Base-by-base conservation (phyloP, 2,329 filamentous ascomycete genomes). In the Coniochaeta sp. region DNA sequence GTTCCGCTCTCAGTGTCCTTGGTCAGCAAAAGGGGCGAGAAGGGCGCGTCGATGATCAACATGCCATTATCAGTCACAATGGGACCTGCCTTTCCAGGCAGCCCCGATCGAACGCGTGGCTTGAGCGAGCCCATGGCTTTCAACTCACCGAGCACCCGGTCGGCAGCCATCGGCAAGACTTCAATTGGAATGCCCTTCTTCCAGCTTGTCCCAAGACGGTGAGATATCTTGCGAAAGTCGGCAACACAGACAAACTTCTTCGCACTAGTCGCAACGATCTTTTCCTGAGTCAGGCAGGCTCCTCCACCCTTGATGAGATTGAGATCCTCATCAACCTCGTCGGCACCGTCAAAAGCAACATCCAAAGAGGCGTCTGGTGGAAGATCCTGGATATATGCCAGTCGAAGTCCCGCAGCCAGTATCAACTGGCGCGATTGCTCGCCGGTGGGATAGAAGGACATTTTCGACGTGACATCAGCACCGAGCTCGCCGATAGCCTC, bases 241-340 rank as follows among this genome's bases (percentile, higher is more conserved):
- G 70, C 62, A 2, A 71, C 67, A 68, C 90, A 93, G 64, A 97
- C 82, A 70, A 97, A 96, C 71, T 90, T 90, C 74, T 86, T 89
- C 3, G 91, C 89, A 57, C 89, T 85, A 62, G 91, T 85, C 6
- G 93, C 93, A 5, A 99, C 93, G 38, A 99, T 81, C 79, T 99
- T 99, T 78, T 99, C 95, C 75, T 98, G 95, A 78, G 96, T 96
- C 60, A 98, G 77, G 75, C 95, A 99, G n/a, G 92, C 95, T 61
- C 95, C 95, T 57, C 95, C 95, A 59, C 95, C 95, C 79, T 98
- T 98, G 79, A 99, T 98, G 71, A 93, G 91, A 76, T 98, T 99
- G 62, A 99, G 77, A 58, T 96, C 90, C 55, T 91, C 87, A 72
- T 99, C 95, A 34, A 99, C 92, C 78, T 99, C 95, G 72, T 99